These are phyloP conservation scores for Rheum nobile DNA, from an alignment of 148 eudicot species.

Conservation along the genomic window DNA sequence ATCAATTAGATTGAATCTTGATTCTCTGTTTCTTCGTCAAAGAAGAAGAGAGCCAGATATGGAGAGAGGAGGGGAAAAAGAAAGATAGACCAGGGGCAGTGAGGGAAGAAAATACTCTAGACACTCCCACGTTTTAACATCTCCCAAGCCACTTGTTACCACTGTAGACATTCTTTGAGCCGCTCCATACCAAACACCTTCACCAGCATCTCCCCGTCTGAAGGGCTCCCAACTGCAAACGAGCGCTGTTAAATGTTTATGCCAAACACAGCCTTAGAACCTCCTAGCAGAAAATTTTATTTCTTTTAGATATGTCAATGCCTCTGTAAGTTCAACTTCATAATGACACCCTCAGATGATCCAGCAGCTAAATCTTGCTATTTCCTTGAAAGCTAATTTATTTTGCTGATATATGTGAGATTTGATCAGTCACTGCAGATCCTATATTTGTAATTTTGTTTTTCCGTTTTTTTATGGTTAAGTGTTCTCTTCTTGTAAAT, in stretches of 20 bases:
- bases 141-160: background rate
- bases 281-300: background rate
- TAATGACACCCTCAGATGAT: background rate
- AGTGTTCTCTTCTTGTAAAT: background rate
- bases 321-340: background rate
- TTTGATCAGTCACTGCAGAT: slow-evolving; percentile 1
- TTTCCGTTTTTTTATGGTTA: background rate
- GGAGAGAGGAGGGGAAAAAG: no score
- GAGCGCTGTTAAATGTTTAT: background rate
- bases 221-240: background rate
- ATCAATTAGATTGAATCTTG: background rate
- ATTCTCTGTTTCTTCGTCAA: background rate
- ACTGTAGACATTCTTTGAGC: background rate
- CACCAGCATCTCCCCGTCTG: background rate
- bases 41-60: no score
- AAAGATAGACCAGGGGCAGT: no score
- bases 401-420: background rate
- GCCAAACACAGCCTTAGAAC: background rate
- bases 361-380: background rate
- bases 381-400: background rate
- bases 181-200: background rate
- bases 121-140: no score
- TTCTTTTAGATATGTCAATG: background rate
- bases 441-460: background rate
- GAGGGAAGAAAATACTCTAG: no score